Conservation (phyloP, 495 filamentous ascomycete species). For the Hyaloscypha finlandica region DNA sequence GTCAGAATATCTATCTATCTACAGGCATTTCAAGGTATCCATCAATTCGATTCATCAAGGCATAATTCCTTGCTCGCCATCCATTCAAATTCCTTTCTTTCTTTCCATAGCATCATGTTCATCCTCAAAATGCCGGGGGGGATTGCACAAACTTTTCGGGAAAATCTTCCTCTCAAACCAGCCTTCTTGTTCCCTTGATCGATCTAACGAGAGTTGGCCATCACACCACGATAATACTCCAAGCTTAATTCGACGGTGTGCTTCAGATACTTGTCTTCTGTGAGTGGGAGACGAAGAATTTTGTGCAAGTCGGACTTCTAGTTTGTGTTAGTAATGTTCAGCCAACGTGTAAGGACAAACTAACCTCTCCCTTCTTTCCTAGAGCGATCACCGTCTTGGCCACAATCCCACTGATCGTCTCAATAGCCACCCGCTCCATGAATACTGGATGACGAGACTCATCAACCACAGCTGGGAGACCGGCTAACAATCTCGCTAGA, state of each 20-base stretch:
- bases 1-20: slow-evolving; percentile 17
- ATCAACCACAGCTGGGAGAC: slow-evolving; percentile 63
- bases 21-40: slow-evolving; percentile 6
- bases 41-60: slow-evolving; percentile 21
- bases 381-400: slow-evolving; percentile 62
- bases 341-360: slow-evolving; percentile 27
- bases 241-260: slow-evolving; percentile 70
- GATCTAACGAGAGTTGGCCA: slow-evolving; percentile 23
- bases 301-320: slow-evolving; percentile 41
- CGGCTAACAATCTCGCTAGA: slow-evolving; percentile 60
- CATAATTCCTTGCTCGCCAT: slow-evolving; percentile 32
- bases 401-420: slow-evolving; percentile 65
- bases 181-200: not conserved
- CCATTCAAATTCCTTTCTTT: slow-evolving; percentile 8
- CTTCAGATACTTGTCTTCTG: slow-evolving; percentile 66
- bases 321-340: slow-evolving; percentile 21
- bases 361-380: slow-evolving; percentile 56
- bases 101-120: not conserved
- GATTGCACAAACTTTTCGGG: slow-evolving; percentile 14
- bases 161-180: slow-evolving; percentile 1
- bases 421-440: slow-evolving; percentile 76
- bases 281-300: slow-evolving; percentile 68
- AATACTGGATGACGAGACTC: slow-evolving; percentile 56
- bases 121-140: slow-evolving; percentile 10
- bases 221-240: slow-evolving; percentile 55